Conservation (phyloP, 306 rosid genomes). For the Adenanthera pavonina region DNA sequence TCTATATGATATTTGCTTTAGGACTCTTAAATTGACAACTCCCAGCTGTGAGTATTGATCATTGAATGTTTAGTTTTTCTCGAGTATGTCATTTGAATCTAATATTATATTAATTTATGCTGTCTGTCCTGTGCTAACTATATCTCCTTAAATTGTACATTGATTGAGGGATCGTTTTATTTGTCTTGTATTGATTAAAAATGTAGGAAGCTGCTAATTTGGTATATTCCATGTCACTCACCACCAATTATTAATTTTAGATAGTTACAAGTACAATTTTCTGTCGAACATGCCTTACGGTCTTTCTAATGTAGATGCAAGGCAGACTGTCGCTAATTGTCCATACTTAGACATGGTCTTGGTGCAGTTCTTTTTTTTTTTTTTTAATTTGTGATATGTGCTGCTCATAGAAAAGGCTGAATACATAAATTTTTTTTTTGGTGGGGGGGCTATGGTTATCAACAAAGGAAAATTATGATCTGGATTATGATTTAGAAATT, state of each 20-base stretch:
- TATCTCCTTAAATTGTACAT: background rate
- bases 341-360: background rate
- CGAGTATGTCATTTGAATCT: background rate
- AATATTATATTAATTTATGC: background rate
- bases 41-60: constrained; percentile 58
- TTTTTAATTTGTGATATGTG: background rate
- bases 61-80: background rate
- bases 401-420: background rate
- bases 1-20: constrained; percentile 61
- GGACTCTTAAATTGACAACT: constrained; percentile 64
- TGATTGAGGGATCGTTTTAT: background rate
- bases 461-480: background rate
- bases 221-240: background rate
- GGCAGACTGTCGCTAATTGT: background rate
- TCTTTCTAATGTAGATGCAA: background rate
- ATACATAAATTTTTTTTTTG: background rate
- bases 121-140: background rate
- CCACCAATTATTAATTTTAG: background rate
- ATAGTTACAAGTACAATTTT: background rate
- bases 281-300: background rate
- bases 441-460: background rate
- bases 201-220: background rate
- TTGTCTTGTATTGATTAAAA: background rate
- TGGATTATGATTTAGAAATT: background rate
- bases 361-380: background rate